phyloP scores from a whole-genome alignment of 371 early-diverging fungal species.

The Capniomyces stellatus region DNA sequence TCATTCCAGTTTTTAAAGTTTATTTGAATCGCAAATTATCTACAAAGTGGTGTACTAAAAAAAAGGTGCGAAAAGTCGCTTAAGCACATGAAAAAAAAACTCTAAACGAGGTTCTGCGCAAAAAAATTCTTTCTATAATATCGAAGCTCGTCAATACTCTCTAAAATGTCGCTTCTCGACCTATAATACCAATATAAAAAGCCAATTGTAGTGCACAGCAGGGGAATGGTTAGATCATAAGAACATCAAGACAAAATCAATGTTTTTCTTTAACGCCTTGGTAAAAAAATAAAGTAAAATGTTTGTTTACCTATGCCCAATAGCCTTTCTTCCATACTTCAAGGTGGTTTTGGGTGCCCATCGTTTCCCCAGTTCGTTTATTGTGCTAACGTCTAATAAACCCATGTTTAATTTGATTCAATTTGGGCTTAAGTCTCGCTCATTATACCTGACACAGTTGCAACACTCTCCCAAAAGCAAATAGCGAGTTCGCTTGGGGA shows the following conservation, averaged over 20 bases:
- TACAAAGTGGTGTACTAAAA: too few relatives aligned
- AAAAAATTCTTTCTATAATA: conserved; percentile 47
- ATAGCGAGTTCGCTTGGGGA: too few relatives aligned
- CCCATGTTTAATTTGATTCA: too few relatives aligned
- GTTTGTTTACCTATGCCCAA: conserved; percentile 23
- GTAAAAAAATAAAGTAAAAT: background rate
- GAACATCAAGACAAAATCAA: background rate
- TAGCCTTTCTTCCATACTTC: conserved; percentile 15
- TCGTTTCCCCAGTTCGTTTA: conserved; percentile 69
- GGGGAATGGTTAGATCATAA: too few relatives aligned
- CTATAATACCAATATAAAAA: conserved; percentile 18
- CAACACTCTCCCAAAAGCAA: too few relatives aligned
- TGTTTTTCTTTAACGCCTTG: background rate
- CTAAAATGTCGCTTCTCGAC: conserved; percentile 79
- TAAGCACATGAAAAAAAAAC: too few relatives aligned
- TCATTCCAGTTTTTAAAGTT: too few relatives aligned
- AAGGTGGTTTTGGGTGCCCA: conserved; percentile 39
- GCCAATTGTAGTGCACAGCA: too few relatives aligned
- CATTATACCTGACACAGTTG: too few relatives aligned
- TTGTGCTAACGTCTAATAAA: conserved; percentile 75
- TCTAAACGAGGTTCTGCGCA: background rate
- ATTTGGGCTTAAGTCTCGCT: too few relatives aligned
- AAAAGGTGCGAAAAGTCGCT: too few relatives aligned
- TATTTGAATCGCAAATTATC: too few relatives aligned
- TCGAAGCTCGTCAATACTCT: conserved; percentile 70